Evolutionary conservation across 805 yeast genomes (phyloP).

Genomic region (Metschnikowia baotianmanensis): DNA sequence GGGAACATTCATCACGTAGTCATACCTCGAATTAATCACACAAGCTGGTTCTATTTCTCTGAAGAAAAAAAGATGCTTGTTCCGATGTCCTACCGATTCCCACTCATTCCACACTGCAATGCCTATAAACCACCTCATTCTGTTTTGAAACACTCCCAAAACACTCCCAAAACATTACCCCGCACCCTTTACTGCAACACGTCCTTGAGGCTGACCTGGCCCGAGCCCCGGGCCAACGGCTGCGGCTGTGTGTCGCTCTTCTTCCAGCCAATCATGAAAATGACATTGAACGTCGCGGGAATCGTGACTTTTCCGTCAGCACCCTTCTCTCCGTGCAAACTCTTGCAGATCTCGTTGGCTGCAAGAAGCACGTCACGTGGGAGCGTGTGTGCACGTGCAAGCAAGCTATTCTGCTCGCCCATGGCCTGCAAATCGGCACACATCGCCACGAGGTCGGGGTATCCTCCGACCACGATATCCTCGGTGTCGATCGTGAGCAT

Average conservation of each 20-base stretch:
- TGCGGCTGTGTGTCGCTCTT: constrained; percentile 65
- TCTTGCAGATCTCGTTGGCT: constrained; percentile 69
- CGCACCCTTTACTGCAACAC: constrained; percentile 31
- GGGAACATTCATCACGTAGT: too few species aligned
- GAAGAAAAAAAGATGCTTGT: too few species aligned
- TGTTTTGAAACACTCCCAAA: too few species aligned
- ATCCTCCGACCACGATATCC: constrained; percentile 71
- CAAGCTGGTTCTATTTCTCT: too few species aligned
- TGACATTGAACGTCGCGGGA: constrained; percentile 79
- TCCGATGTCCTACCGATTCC: too few species aligned
- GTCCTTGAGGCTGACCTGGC: constrained; percentile 65
- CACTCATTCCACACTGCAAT: too few species aligned
- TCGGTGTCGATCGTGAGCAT: constrained; percentile 83
- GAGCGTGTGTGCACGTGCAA: constrained; percentile 41
- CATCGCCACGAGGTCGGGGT: constrained; percentile 66
- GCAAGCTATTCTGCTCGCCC: constrained; percentile 81
- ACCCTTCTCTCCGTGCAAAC: constrained; percentile 66
- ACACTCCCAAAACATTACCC: too few species aligned
- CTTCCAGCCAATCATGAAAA: constrained; percentile 90
- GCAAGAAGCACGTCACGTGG: constrained; percentile 67
- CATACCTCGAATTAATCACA: too few species aligned
- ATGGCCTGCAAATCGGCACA: constrained; percentile 71
- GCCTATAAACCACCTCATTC: too few species aligned
- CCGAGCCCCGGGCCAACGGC: constrained; percentile 73
- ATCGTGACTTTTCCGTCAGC: constrained; percentile 43